Evolutionary conservation across 768 basidiomycete species (phyloP).

Genomic region (Tricholoma sp.): DNA sequence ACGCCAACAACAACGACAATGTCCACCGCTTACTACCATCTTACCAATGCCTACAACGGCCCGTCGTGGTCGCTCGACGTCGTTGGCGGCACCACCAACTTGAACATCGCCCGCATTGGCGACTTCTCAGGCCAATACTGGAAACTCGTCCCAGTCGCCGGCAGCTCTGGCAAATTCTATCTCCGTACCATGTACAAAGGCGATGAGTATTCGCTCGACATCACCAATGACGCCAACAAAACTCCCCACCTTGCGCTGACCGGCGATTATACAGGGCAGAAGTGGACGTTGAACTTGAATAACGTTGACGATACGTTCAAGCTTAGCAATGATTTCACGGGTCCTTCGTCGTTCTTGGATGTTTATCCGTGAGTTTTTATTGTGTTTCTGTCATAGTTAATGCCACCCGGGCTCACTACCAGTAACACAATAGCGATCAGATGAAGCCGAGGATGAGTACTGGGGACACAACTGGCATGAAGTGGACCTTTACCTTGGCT

Average conservation of each 20-base stretch:
- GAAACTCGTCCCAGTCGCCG: not conserved
- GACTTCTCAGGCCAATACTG: not conserved
- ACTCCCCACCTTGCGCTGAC: not conserved
- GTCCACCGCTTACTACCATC: not conserved
- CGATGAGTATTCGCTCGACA: no score
- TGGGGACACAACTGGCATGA: not conserved
- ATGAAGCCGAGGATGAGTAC: not conserved
- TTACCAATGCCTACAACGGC: not conserved
- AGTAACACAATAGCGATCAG: not conserved
- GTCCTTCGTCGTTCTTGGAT: not conserved
- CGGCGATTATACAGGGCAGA: not conserved
- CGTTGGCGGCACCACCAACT: not conserved
- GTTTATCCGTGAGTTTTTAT: not conserved
- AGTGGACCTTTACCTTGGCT: not conserved
- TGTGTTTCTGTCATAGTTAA: not conserved
- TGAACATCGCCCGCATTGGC: not conserved
- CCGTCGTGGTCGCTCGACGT: not conserved
- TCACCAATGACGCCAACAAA: not conserved
- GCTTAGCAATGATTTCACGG: not conserved
- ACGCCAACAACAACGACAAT: not conserved
- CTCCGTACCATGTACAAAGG: not conserved
- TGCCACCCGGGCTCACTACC: not conserved
- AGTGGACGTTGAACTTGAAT: not conserved
- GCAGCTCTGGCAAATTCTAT: no score
- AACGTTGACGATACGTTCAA: not conserved